Base-by-base conservation (phyloP, 2,329 filamentous ascomycete genomes). In the Fusarium sp. region DNA sequence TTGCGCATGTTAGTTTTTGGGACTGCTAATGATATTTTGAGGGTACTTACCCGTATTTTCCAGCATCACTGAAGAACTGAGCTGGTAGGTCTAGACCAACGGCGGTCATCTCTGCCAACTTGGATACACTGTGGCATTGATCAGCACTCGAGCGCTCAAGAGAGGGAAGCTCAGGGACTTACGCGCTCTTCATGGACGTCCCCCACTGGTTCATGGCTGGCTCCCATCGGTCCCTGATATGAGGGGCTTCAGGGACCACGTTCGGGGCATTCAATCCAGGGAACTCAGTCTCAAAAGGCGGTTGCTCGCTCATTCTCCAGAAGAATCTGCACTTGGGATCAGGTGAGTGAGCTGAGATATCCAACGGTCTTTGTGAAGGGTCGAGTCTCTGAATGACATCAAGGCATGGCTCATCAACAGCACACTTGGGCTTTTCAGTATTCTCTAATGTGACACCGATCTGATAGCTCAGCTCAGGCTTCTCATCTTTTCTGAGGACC, bases 301-400 rank as follows among this genome's bases (percentile, higher is more conserved):
- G 85, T 59, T 73, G 66, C 75, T 89, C 86, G 16, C 82, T 85
- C 87, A 91, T 89, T 69, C 87, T 82, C 89, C 89, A 91, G 79
- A 91, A 91, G 83, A 91, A 91, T 47, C 89, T 85, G 75, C 88
- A 90, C 80, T 91, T 91, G 43, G 89, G 89, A 64, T 91, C 89
- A 1, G 89, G 89, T 33, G 83, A 78, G 78, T 90, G 88, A 11
- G 79, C 87, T n/a, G 80, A 74, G 72, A 91, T 87, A 75, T 91
- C 89, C 13, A 90, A 84, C 6, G 89, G 89, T 43, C 89, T 82
- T 83, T 91, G 87, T 4, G 82, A 82, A 4, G 88, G 88, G 5
- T 83, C 85, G 30, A 91, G 84, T 9, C 88, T 84, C 74, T 83
- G 74, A 73, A 91, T 90, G 47, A 91, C 85, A 69, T 86, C 82